These are phyloP conservation scores for Pogostemon cablin DNA, from an alignment of 257 asterid species.

Conservation along the genomic window DNA sequence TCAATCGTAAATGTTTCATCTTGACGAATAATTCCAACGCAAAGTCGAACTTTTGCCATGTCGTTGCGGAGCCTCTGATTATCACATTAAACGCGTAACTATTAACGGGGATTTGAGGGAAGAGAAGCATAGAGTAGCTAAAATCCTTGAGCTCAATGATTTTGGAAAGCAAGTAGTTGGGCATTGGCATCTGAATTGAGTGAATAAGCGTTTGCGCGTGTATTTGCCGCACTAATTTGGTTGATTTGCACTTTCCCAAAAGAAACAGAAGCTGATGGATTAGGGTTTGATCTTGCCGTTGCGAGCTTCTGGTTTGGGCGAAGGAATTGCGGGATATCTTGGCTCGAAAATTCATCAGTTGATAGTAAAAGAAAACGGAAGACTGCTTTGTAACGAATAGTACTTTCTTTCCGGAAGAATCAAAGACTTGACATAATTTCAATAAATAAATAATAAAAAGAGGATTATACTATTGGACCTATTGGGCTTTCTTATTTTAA, in stretches of 20 bases:
- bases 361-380: slow-evolving; percentile 59
- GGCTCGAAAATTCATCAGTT: slow-evolving; percentile 65
- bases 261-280: slow-evolving; percentile 47
- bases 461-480: no score
- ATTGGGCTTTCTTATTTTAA: no score
- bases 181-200: slow-evolving; percentile 74
- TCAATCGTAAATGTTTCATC: slow-evolving; percentile 60
- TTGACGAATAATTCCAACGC: slow-evolving; percentile 52
- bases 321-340: slow-evolving; percentile 35
- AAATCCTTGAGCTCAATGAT: slow-evolving; percentile 62
- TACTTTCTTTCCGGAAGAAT: no score
- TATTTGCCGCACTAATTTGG: slow-evolving; percentile 58
- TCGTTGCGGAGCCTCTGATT: slow-evolving; percentile 75
- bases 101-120: slow-evolving; percentile 56
- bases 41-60: slow-evolving; percentile 67
- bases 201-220: slow-evolving; percentile 66
- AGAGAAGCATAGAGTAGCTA: slow-evolving; percentile 61
- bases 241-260: slow-evolving; percentile 54
- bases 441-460: no score
- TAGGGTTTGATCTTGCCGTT: slow-evolving; percentile 28
- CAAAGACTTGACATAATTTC: no score
- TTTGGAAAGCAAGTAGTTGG: slow-evolving; percentile 56
- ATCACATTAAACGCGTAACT: slow-evolving; percentile 75
- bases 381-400: slow-evolving; percentile 16
- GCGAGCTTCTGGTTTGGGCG: slow-evolving; percentile 29